These are phyloP conservation scores for Schwanniomyces pseudopolymorphus DNA, from an alignment of 805 yeast genomes.

Conservation along the genomic window DNA sequence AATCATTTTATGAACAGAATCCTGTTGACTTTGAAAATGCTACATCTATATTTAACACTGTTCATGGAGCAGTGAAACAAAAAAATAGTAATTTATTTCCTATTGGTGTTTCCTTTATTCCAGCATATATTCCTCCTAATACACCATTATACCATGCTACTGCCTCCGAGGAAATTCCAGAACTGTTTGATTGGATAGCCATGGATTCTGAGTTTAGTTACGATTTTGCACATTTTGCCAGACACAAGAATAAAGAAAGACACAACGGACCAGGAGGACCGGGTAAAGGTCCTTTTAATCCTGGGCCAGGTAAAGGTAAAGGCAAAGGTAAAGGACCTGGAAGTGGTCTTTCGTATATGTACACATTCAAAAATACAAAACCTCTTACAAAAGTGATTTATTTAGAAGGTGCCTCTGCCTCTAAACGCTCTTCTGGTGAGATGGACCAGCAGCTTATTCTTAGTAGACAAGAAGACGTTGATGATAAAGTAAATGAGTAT, in stretches of 20 bases:
- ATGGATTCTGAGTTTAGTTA: conserved; percentile 63
- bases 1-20: conserved; percentile 33
- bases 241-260: neutral
- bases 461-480: conserved; percentile 17
- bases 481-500: conserved; percentile 36
- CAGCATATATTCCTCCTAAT: conserved; percentile 61
- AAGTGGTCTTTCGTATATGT: conserved; percentile 20
- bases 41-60: conserved; percentile 54
- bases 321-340: conserved; percentile 1
- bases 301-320: neutral
- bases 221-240: conserved; percentile 36
- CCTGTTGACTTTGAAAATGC: conserved; percentile 58
- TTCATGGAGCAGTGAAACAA: conserved; percentile 52
- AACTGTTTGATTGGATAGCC: conserved; percentile 60
- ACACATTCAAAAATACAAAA: conserved; percentile 47
- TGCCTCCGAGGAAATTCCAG: conserved; percentile 39
- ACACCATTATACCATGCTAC: conserved; percentile 59
- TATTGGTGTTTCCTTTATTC: conserved; percentile 55
- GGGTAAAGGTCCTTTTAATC: conserved; percentile 1
- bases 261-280: conserved; percentile 6
- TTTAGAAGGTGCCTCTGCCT: conserved; percentile 72
- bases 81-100: conserved; percentile 54
- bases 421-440: conserved; percentile 54
- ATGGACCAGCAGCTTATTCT: conserved; percentile 50
- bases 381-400: conserved; percentile 51